These are phyloP conservation scores for Trichophyton benhamiae DNA, from an alignment of 2,329 filamentous ascomycete species.

Conservation along the genomic window DNA sequence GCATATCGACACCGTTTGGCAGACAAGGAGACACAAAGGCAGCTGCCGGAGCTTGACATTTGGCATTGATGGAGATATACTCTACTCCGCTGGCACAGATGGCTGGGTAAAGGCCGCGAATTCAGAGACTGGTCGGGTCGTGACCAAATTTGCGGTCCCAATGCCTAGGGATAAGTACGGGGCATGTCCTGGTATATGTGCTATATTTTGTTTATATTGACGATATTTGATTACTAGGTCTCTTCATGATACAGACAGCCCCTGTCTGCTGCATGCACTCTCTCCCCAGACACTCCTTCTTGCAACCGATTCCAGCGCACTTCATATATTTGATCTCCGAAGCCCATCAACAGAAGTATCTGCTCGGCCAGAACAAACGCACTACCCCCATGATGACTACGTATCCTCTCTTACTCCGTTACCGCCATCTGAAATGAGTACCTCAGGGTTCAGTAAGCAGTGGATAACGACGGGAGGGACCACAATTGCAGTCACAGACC, in stretches of 20 bases:
- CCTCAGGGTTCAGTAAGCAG: conserved; percentile 81
- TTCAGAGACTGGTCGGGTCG: conserved; percentile 51
- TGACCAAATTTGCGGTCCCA: conserved; percentile 72
- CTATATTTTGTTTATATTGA: not conserved
- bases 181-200: not conserved
- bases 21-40: conserved; percentile 80
- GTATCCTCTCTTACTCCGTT: conserved; percentile 78
- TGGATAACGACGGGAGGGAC: conserved; percentile 90
- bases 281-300: conserved; percentile 81
- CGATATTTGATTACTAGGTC: not conserved
- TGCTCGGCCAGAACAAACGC: conserved; percentile 60
- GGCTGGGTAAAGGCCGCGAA: conserved; percentile 51
- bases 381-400: conserved; percentile 84
- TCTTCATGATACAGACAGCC: conserved; percentile 47
- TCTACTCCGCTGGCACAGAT: conserved; percentile 50
- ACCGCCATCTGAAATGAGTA: conserved; percentile 66
- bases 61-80: conserved; percentile 60
- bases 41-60: conserved; percentile 78
- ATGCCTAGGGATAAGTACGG: conserved; percentile 30
- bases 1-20: conserved; percentile 72
- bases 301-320: conserved; percentile 75
- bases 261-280: conserved; percentile 68
- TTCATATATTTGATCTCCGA: conserved; percentile 80
- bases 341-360: conserved; percentile 42
- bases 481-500: conserved; percentile 78